Evolutionary conservation across 257 asterid species (phyloP).

Genomic region (Capsicum baccatum): DNA sequence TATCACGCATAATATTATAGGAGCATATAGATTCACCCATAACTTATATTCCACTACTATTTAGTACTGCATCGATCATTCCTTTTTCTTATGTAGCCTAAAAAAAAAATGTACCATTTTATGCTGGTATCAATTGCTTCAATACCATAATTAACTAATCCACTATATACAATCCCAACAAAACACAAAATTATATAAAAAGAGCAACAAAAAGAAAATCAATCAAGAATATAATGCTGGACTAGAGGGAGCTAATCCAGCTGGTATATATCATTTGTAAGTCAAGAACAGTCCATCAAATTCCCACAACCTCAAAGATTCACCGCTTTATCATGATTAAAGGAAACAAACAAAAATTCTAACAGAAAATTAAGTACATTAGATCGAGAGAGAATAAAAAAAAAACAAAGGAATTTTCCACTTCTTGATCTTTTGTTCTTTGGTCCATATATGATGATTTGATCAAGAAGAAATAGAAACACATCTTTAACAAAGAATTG

Average conservation of each 20-base stretch:
- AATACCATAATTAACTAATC: background rate
- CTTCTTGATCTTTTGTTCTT: slow-evolving; percentile 9
- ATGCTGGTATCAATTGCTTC: background rate
- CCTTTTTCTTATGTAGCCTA: background rate
- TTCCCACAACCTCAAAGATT: background rate
- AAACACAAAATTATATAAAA: background rate
- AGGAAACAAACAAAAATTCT: background rate
- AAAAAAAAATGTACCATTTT: background rate
- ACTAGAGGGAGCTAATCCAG: background rate
- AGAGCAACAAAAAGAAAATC: background rate
- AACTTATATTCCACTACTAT: background rate
- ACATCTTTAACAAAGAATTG: background rate
- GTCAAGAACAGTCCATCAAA: background rate
- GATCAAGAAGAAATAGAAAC: background rate
- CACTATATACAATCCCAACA: background rate
- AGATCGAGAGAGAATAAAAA: background rate
- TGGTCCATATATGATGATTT: background rate
- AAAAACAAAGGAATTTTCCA: background rate
- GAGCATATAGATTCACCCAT: no score
- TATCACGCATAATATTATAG: background rate
- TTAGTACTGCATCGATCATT: background rate
- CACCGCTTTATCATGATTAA: background rate
- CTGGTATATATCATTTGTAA: background rate
- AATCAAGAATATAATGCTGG: background rate
- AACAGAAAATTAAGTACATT: background rate